Percentiles rank a stretch among this genome's conserved stretches.
phyloP scores from a whole-genome alignment of 177 flowering plant species.

The Vitis hybrid region DNA sequence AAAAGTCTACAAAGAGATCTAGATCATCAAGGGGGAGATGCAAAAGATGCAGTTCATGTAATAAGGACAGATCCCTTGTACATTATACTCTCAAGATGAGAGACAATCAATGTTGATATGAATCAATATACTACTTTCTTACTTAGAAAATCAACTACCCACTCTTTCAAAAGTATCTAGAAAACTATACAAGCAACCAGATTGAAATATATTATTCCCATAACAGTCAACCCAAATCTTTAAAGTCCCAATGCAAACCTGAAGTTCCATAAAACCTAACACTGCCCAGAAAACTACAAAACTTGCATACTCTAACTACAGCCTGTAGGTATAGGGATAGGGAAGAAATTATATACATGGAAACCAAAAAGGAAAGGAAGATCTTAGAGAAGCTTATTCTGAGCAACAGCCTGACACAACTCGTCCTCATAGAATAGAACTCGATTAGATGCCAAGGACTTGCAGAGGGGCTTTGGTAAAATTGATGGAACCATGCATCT shows the following conservation, averaged over 20 bases:
- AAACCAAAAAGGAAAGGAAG: slow-evolving; percentile 1
- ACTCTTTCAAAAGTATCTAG: slow-evolving; percentile 7
- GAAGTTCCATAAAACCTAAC: slow-evolving; percentile 9
- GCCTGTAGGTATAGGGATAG: slow-evolving; percentile 1
- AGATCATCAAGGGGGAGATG: too few species aligned
- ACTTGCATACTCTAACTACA: slow-evolving; percentile 18
- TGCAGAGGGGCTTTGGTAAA: slow-evolving; percentile 64
- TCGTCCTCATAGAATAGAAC: slow-evolving; percentile 90
- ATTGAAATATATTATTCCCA: slow-evolving; percentile 20
- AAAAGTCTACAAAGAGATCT: too few species aligned
- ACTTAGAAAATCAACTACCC: slow-evolving; percentile 1
- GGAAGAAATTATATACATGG: slow-evolving; percentile 31
- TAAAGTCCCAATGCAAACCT: slow-evolving; percentile 15
- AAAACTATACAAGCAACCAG: slow-evolving; percentile 31
- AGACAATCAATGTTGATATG: too few species aligned
- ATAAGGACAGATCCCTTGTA: too few species aligned
- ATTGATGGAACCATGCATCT: slow-evolving; percentile 72
- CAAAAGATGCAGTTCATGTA: too few species aligned
- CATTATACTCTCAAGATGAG: too few species aligned
- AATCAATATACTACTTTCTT: not conserved
- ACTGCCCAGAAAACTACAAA: slow-evolving; percentile 38
- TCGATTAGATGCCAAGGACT: slow-evolving; percentile 72
- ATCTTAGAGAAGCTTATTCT: slow-evolving; percentile 79
- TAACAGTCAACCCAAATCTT: slow-evolving; percentile 9
- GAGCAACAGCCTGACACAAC: slow-evolving; percentile 95